These are phyloP conservation scores for Rubroshorea leprosula DNA, from an alignment of 345 rosid genomes.

Conservation along the genomic window DNA sequence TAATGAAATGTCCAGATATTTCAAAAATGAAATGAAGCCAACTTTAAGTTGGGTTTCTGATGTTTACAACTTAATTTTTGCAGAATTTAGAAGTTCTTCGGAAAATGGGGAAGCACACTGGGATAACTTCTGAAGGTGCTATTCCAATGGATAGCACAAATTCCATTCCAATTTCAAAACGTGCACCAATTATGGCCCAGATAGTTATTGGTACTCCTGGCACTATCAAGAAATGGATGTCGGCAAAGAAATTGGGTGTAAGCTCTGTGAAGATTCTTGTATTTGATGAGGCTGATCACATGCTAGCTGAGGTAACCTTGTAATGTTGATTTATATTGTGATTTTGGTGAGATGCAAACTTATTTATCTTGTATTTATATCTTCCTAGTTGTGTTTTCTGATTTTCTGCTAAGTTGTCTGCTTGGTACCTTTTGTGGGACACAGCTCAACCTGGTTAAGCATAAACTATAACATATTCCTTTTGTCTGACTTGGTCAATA, in stretches of 20 bases:
- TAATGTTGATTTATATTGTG: constrained; percentile 1
- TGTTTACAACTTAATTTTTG: constrained; percentile 3
- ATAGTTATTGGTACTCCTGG: constrained; percentile 98
- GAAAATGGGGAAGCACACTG: constrained; percentile 90
- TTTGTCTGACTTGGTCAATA: too few species aligned
- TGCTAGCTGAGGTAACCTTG: constrained; percentile 71
- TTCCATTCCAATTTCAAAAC: constrained; percentile 27
- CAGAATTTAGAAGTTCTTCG: constrained; percentile 89
- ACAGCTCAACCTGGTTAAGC: too few species aligned
- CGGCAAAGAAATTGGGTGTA: constrained; percentile 51
- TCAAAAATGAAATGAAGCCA: not conserved
- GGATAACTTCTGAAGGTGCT: constrained; percentile 66
- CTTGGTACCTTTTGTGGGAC: not conserved
- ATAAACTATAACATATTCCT: too few species aligned
- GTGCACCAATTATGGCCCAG: constrained; percentile 54
- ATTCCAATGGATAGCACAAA: constrained; percentile 54
- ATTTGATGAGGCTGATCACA: constrained; percentile 97
- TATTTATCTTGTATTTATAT: not conserved
- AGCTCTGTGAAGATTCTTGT: constrained; percentile 66
- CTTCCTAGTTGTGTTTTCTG: not conserved
- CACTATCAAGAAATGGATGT: constrained; percentile 72
- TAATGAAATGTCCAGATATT: not conserved
- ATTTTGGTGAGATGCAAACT: not conserved
- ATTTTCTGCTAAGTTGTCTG: not conserved
- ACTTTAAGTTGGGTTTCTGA: not conserved